Base-by-base conservation (phyloP, 2,329 filamentous ascomycete genomes). In the Xylariaceae sp. region DNA sequence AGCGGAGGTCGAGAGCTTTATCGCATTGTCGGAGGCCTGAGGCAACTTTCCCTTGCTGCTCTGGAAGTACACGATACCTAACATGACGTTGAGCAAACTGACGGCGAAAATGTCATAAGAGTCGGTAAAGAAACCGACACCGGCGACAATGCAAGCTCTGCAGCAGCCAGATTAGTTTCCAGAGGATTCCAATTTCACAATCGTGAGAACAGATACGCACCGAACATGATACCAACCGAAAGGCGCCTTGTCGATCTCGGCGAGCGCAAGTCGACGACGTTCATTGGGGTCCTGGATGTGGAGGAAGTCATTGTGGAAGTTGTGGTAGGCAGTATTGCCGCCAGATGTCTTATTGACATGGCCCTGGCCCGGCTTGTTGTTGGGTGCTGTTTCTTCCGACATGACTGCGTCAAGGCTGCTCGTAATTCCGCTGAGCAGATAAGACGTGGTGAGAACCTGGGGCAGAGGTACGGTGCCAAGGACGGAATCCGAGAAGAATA, bases 41-140 rank as follows among this genome's bases (percentile, higher is more conserved):
- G 86, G 83, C 57, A 90, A 84, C 26, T 68, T 68, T 15, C 81
- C 79, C 12, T 53, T 59, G 41, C 64, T 62, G 35, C 75, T 36
- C 18, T 44, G 75, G 61, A 77, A 89, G 71, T 85, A 91, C 51
- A 89, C 86, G 37, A 90, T 80, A 32, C 87, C 87, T 38, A 90
- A 63, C 84, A 90, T 89, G 48, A 78, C 74, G 19, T 84, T 87
- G 49, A 85, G 71, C 57, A 89, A 71, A 49, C 81, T 84, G 53
- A 85, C 83, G 57, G 83, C 81, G 64, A 93, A 93, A 68, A 89
- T 87, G 59, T 86, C 83, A 65, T 90, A 91, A 30, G 85, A 85
- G 60, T 91, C 88, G 13, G 87, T 91, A 66, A 93, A 93, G 78
- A 94, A 93, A 53, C 87, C 88, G 47, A 91, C 84, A 55, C 88